A percentile compares a stretch with the other conserved stretches of the same genome.
These are phyloP conservation scores for Cladophialophora immunda DNA, from an alignment of 2,329 filamentous ascomycete species.

Conservation along the genomic window DNA sequence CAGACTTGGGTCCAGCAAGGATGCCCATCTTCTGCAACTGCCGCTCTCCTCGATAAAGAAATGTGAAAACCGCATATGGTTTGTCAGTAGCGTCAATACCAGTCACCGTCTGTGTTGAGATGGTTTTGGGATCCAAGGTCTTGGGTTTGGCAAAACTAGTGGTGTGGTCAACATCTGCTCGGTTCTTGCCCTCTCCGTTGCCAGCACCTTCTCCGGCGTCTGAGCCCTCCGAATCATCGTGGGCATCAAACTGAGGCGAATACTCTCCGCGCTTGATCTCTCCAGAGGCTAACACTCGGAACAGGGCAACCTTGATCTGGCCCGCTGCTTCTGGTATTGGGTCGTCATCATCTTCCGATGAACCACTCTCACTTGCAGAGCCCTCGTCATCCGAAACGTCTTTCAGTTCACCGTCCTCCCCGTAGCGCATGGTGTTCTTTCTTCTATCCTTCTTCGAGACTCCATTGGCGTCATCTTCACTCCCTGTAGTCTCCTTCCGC, in stretches of 20 bases:
- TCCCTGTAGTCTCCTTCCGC: constrained; percentile 65
- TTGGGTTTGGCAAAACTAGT: constrained; percentile 98
- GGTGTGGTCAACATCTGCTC: constrained; percentile 91
- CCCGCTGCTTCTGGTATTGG: constrained; percentile 89
- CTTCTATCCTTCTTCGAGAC: constrained; percentile 39
- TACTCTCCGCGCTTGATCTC: constrained; percentile 99
- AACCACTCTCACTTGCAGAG: constrained; percentile 69
- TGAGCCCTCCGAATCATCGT: constrained; percentile 83
- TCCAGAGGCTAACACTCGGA: constrained; percentile 91
- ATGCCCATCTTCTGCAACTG: constrained; percentile 98
- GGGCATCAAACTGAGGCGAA: constrained; percentile 94
- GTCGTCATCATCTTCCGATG: constrained; percentile 79
- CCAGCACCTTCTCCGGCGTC: constrained; percentile 54
- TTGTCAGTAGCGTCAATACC: constrained; percentile 92
- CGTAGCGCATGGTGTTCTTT: constrained; percentile 78
- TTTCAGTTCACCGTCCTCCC: constrained; percentile 78
- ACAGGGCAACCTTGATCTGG: constrained; percentile 97
- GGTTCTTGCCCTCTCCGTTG: constrained; percentile 68
- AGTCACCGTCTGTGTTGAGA: constrained; percentile 98
- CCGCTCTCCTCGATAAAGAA: constrained; percentile 94
- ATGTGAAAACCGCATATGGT: constrained; percentile 96
- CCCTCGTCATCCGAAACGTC: constrained; percentile 74
- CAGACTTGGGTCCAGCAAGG: constrained; percentile 71
- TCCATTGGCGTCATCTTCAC: constrained; percentile 46
- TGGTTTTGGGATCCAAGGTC: constrained; percentile 92